Evolutionary conservation across 2,329 filamentous ascomycete genomes (phyloP).

Genomic region (Emmonsiellopsis sp.): DNA sequence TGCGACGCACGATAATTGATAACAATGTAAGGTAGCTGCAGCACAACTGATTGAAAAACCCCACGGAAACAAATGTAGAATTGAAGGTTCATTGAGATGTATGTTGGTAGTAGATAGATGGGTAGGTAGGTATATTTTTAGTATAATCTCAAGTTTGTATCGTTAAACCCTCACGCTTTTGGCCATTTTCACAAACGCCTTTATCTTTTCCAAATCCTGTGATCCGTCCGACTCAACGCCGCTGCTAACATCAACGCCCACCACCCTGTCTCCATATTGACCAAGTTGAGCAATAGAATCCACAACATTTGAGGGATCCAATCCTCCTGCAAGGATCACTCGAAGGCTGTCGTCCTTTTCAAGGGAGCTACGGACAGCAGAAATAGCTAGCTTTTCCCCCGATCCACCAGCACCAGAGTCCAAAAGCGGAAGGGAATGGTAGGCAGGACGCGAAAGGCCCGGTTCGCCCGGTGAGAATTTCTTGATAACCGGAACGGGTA

Average conservation of each 20-base stretch:
- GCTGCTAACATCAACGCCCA: conserved; percentile 87
- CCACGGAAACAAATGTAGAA: too few species aligned
- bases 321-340: conserved; percentile 74
- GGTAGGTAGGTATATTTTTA: too few species aligned
- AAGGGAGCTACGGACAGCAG: conserved; percentile 59
- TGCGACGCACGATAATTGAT: too few species aligned
- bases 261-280: conserved; percentile 51
- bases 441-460: conserved; percentile 66
- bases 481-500: conserved; percentile 84
- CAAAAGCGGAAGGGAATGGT: conserved; percentile 73
- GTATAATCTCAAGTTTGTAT: neutral
- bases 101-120: too few species aligned
- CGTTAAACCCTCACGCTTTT: conserved; percentile 42
- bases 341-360: conserved; percentile 60
- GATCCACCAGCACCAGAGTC: conserved; percentile 80
- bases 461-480: conserved; percentile 70
- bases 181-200: conserved; percentile 65
- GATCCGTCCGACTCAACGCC: conserved; percentile 78
- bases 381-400: conserved; percentile 66
- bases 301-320: conserved; percentile 70
- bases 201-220: conserved; percentile 75
- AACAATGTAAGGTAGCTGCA: too few species aligned
- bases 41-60: too few species aligned
- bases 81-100: too few species aligned
- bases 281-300: conserved; percentile 57